A percentile compares a stretch with the other conserved stretches of the same genome.
Conservation (phyloP, 106 monocot genomes). For the Phalaenopsis equestris region DNA sequence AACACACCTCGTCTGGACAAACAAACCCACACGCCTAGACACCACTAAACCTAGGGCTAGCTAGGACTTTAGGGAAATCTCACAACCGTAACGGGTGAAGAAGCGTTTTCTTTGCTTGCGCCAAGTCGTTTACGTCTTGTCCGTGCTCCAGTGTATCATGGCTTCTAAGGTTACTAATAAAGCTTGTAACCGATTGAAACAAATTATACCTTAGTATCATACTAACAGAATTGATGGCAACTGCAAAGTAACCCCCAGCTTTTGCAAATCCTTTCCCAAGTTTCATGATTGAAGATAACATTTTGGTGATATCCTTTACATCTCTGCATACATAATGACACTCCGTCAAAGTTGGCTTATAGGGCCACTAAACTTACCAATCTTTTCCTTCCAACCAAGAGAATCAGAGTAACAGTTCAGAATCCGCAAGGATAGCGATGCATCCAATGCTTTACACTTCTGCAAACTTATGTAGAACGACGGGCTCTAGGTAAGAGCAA, state of each 20-base stretch:
- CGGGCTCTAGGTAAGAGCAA: constrained; percentile 69
- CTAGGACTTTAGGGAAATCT: too few relatives aligned
- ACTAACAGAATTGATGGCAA: constrained; percentile 80
- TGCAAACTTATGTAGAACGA: constrained; percentile 47
- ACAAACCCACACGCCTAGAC: too few relatives aligned
- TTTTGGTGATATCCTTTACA: constrained; percentile 44
- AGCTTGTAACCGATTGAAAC: constrained; percentile 43
- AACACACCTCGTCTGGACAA: too few relatives aligned
- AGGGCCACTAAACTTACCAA: neutral
- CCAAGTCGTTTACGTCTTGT: too few relatives aligned
- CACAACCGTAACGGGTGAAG: too few relatives aligned
- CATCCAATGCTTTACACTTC: constrained; percentile 33
- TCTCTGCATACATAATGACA: constrained; percentile 26
- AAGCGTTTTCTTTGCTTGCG: too few relatives aligned
- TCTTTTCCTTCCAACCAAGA: constrained; percentile 67
- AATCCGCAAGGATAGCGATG: constrained; percentile 21
- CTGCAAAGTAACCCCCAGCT: constrained; percentile 50
- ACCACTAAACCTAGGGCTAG: too few relatives aligned
- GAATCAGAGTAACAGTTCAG: constrained; percentile 87
- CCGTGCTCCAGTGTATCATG: constrained; percentile 30
- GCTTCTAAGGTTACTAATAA: constrained; percentile 60
- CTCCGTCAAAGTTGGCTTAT: constrained; percentile 7
- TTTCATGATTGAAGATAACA: constrained; percentile 45
- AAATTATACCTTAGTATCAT: constrained; percentile 56
- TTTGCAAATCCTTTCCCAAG: constrained; percentile 51